phyloP scores from a whole-genome alignment of 495 filamentous ascomycete species.

The Aspergillus coremiiformis region DNA sequence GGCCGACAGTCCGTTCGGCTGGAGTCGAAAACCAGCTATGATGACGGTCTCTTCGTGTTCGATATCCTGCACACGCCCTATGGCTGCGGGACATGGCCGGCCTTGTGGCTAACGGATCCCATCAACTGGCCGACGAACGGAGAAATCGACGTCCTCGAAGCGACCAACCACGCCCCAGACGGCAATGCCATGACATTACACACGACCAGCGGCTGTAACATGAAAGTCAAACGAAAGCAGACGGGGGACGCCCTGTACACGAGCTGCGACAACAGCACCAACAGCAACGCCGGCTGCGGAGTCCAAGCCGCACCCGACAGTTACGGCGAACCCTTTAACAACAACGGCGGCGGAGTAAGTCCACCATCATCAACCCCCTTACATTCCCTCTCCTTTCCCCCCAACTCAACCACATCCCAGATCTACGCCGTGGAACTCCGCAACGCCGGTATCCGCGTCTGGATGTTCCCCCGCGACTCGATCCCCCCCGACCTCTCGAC shows the following conservation, averaged over 20 bases:
- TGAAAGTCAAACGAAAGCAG: slow-evolving; percentile 41
- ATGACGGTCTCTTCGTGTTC: slow-evolving; percentile 48
- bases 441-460: slow-evolving; percentile 39
- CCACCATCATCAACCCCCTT: too few species aligned
- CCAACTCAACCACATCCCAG: slow-evolving; percentile 7
- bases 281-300: slow-evolving; percentile 39
- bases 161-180: slow-evolving; percentile 35
- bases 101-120: slow-evolving; percentile 56
- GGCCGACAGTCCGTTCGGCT: slow-evolving; percentile 51
- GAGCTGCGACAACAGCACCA: slow-evolving; percentile 31
- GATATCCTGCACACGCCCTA: slow-evolving; percentile 45
- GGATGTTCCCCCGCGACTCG: slow-evolving; percentile 39
- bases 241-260: slow-evolving; percentile 22
- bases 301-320: slow-evolving; percentile 29
- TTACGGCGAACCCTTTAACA: slow-evolving; percentile 38
- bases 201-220: slow-evolving; percentile 36
- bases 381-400: too few species aligned
- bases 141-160: slow-evolving; percentile 45
- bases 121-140: slow-evolving; percentile 51
- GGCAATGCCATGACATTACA: slow-evolving; percentile 44
- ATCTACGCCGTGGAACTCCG: slow-evolving; percentile 43
- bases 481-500: slow-evolving; percentile 34
- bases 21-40: slow-evolving; percentile 42
- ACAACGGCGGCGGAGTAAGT: slow-evolving; percentile 41
- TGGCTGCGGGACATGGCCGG: slow-evolving; percentile 50